Evolutionary conservation across 192 early-diverging fungal genomes (phyloP), one percentile per base, ranked within the genome.

Genomic region (Coemansia sp.): DNA sequence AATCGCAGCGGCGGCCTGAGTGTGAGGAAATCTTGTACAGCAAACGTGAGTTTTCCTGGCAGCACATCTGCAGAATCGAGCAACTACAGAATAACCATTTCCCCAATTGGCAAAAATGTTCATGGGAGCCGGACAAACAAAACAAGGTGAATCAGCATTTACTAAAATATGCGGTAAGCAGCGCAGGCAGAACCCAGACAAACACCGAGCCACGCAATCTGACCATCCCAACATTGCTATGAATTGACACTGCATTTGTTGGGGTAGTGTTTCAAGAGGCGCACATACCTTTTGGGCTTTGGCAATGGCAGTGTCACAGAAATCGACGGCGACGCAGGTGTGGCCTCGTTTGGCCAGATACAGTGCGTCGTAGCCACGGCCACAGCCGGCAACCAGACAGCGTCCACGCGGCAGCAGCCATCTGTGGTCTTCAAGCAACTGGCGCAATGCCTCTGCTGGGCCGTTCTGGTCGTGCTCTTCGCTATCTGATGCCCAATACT

Each of bases 351-450:
- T 82, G 20, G 89, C 85, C 39, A 93, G 66, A 57, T 82, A 88
- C 63, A 89, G 64, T n/a, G 91, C 89, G 66, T 95, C 93, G 56
- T 89, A 83, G 8, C 91, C 88, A 23, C 64, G 61, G n/a, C 77
- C 77, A 64, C 77, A 80, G 14, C 77, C 77, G 10, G 77, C 68
- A 9, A 80, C 61, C 57, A 80, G 65, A 37, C 71, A 73, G 16
- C 77, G 68, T 12, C 77, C 77, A 13, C 61, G 64, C n/a, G 78
- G 78, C 54, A 81, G 57, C 45, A 73, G 66, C 73, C 73, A 81
- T 20, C 68, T 59, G 29, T 69, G 69, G 20, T 68, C 65, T 39
- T 75, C 78, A 18, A 81, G 55, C 27, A 81, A 66, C 60, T 81
- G 69, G 9, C 61, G 59, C 50, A 81, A 62, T 3, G 78, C 78